These are phyloP conservation scores for Yamadazyma olivae DNA, from an alignment of 805 yeast genomes.

Conservation along the genomic window DNA sequence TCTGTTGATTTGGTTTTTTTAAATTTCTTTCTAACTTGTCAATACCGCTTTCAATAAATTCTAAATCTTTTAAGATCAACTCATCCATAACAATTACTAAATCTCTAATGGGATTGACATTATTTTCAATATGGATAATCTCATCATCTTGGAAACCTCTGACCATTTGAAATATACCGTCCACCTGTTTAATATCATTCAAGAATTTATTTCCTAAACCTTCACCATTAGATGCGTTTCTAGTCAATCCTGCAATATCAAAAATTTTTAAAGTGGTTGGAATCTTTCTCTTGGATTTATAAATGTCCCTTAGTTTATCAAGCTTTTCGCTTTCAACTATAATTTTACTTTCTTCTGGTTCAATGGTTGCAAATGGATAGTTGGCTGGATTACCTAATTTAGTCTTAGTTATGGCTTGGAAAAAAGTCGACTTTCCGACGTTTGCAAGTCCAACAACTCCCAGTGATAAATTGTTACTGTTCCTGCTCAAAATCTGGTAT, in stretches of 20 bases:
- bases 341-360: slow-evolving; percentile 97
- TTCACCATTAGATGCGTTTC: slow-evolving; percentile 95
- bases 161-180: slow-evolving; percentile 96
- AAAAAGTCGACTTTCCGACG: slow-evolving; percentile 95
- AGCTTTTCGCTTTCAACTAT: slow-evolving; percentile 89
- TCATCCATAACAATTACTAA: slow-evolving; percentile 63
- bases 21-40: slow-evolving; percentile 26
- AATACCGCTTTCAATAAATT: slow-evolving; percentile 52
- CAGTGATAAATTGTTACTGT: slow-evolving; percentile 45
- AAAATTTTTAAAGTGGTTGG: slow-evolving; percentile 92
- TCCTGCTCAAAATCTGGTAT: slow-evolving; percentile 57
- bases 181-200: slow-evolving; percentile 95
- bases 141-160: slow-evolving; percentile 98
- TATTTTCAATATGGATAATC: slow-evolving; percentile 77
- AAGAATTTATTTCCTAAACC: slow-evolving; percentile 98
- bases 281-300: slow-evolving; percentile 79
- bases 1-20: slow-evolving; percentile 28
- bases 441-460: slow-evolving; percentile 97
- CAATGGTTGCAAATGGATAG: slow-evolving; percentile 97
- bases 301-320: slow-evolving; percentile 69
- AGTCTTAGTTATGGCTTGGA: slow-evolving; percentile 93
- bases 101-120: slow-evolving; percentile 56
- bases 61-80: slow-evolving; percentile 56
- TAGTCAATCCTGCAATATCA: slow-evolving; percentile 97
- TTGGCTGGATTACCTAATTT: slow-evolving; percentile 96